Evolutionary conservation across 179 eudicot genomes (phyloP), one percentile per base, ranked within the genome.

Genomic region (Spergularia azorica): DNA sequence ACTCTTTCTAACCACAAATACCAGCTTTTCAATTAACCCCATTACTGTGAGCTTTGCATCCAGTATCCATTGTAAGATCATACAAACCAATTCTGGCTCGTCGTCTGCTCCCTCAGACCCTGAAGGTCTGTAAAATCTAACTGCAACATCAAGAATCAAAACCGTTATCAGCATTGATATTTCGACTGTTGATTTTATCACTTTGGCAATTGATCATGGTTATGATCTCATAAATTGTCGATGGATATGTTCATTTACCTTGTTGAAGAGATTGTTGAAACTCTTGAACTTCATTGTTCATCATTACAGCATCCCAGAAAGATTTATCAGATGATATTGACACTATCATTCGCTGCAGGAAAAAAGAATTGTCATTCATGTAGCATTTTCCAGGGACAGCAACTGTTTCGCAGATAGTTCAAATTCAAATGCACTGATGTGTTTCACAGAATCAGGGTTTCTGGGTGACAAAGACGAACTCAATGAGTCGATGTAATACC

Each of bases 281-380:
- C 69, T 85, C 77, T 68, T 79, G 88, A 76, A 89, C 85, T 9
- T 79, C 57, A 16, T 71, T 71, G 70, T 89, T 89, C 59, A 58
- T 79, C 77, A 82, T 20, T 41, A 89, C 81, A 10, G 92, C 89
- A 61, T 84, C 79, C 92, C 92, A 89, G 46, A 89, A 84, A 4
- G 76, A 79, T 78, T 39, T 55, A 72, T 89, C 92, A 50, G 83
- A 71, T 72, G 92, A 80, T 75, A 89, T 82, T 2, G 90, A 87
- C 6, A 56, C 14, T 5, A 89, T 85, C 80, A 85, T 67, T 66
- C 59, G 67, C 92, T 89, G 80, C 74, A 82, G 21, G 26, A 18
- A 61, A 43, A 63, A 9, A 62, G 46, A 71, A 5, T 13, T 6
- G 15, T n/a, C 26, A 39, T 41, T 67, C 18, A 41, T 10, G 7